Percentiles rank a stretch among this genome's conserved stretches.
phyloP scores from a whole-genome alignment of 352 stramenopile species.

The Phytopythium montanum region DNA sequence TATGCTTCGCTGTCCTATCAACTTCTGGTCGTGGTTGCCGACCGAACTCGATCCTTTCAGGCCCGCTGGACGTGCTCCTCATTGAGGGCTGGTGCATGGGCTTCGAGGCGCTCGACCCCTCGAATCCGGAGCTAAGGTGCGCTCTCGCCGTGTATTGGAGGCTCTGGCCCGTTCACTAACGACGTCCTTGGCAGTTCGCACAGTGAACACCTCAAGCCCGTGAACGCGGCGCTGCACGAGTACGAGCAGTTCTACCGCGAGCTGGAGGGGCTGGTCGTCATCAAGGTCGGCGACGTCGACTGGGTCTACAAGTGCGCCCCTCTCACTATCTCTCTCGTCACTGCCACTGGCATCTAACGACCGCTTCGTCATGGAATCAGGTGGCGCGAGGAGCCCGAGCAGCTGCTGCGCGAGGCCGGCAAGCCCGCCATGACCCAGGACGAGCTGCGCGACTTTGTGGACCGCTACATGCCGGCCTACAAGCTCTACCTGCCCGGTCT shows the following conservation, averaged over 20 bases:
- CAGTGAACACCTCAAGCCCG: conserved; percentile 50
- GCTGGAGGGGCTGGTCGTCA: conserved; percentile 64
- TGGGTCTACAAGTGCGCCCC: conserved; percentile 81
- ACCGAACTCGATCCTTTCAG: conserved; percentile 17
- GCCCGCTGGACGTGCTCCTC: conserved; percentile 73
- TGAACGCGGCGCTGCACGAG: conserved; percentile 59
- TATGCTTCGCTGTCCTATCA: background rate
- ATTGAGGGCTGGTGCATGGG: conserved; percentile 87
- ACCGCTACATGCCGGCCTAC: conserved; percentile 87
- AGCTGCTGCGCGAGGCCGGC: conserved; percentile 46
- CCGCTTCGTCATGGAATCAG: conserved; percentile 14
- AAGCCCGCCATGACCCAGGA: conserved; percentile 59
- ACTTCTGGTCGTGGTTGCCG: background rate
- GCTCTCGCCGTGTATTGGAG: background rate
- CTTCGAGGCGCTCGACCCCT: conserved; percentile 54
- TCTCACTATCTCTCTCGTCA: no score
- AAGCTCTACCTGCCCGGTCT: conserved; percentile 56
- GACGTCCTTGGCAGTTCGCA: background rate
- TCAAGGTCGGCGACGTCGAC: conserved; percentile 65
- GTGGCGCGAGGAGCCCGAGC: conserved; percentile 81
- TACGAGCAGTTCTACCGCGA: conserved; percentile 69
- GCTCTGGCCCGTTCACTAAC: background rate
- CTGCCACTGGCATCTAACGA: no score
- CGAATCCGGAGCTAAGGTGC: conserved; percentile 31
- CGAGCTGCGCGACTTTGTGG: conserved; percentile 82